Conservation (phyloP, 371 early-diverging fungal species). For the Blakeslea trispora region DNA sequence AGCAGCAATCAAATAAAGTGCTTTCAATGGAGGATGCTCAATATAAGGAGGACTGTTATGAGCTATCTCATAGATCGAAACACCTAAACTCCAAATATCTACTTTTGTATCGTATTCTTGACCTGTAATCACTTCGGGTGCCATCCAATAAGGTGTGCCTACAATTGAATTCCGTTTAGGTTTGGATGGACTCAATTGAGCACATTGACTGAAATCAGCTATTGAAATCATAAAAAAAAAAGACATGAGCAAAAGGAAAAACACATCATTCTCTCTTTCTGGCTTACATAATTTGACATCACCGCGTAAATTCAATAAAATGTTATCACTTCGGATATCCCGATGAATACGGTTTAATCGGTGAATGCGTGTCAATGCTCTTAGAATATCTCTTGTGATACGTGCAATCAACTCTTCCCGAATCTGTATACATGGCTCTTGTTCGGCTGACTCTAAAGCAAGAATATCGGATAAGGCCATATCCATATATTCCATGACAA, state of each 20-base stretch:
- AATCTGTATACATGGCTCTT: slow-evolving; percentile 35
- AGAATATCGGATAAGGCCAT: slow-evolving; percentile 68
- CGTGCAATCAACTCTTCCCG: slow-evolving; percentile 59
- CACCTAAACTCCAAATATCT: slow-evolving; percentile 84
- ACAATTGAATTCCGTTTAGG: slow-evolving; percentile 63
- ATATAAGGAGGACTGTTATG: slow-evolving; percentile 70
- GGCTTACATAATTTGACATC: slow-evolving; percentile 61
- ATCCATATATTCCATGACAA: slow-evolving; percentile 76
- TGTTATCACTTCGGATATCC: slow-evolving; percentile 82
- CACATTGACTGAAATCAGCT: slow-evolving; percentile 70
- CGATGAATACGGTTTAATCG: slow-evolving; percentile 87
- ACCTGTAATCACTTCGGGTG: slow-evolving; percentile 73
- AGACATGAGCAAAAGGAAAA: neutral
- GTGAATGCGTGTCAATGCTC: slow-evolving; percentile 89
- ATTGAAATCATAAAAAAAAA: too few species aligned
- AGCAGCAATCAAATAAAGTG: slow-evolving; percentile 56
- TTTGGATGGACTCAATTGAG: slow-evolving; percentile 53
- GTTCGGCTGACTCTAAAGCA: slow-evolving; percentile 57
- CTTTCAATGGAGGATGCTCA: slow-evolving; percentile 54
- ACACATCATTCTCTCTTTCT: neutral
- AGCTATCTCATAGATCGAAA: slow-evolving; percentile 76
- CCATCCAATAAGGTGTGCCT: slow-evolving; percentile 90
- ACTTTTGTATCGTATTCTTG: slow-evolving; percentile 58
- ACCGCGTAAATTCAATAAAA: slow-evolving; percentile 63
- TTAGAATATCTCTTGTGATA: slow-evolving; percentile 71